Percentiles rank a stretch among this genome's conserved stretches.
phyloP scores from a whole-genome alignment of 768 basidiomycete genomes.

The Russula ochroleuca region DNA sequence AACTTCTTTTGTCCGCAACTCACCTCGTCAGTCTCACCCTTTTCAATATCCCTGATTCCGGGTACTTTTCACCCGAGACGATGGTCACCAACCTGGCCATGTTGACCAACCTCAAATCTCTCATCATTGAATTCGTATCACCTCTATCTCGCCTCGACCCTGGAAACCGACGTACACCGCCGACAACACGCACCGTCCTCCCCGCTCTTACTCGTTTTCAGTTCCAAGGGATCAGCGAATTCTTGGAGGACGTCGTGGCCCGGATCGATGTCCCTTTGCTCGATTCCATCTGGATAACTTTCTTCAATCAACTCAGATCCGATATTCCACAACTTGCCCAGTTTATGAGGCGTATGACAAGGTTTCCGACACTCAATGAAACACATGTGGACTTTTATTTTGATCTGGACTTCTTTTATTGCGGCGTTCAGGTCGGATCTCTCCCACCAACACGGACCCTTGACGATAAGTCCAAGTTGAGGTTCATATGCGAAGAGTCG shows the following conservation, averaged over 20 bases:
- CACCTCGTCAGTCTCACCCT: not conserved
- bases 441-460: not conserved
- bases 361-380: not conserved
- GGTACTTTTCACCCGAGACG: not conserved
- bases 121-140: not conserved
- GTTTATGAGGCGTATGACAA: not conserved
- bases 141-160: not conserved
- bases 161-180: not conserved
- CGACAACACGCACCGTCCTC: not conserved
- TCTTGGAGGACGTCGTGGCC: not conserved
- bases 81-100: not conserved
- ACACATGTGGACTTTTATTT: not conserved
- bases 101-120: not conserved
- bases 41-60: not conserved
- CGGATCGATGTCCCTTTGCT: not conserved
- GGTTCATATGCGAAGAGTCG: not conserved
- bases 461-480: not conserved
- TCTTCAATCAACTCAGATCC: not conserved
- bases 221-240: not conserved
- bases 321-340: not conserved
- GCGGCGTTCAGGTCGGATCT: not conserved
- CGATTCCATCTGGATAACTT: not conserved
- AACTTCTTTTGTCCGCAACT: not conserved
- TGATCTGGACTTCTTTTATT: too few species aligned
- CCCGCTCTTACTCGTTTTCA: not conserved